Percentiles rank a stretch among this genome's conserved stretches.
These are phyloP conservation scores for Corymbia calophylla DNA, from an alignment of 441 rosid genomes.

Conservation along the genomic window DNA sequence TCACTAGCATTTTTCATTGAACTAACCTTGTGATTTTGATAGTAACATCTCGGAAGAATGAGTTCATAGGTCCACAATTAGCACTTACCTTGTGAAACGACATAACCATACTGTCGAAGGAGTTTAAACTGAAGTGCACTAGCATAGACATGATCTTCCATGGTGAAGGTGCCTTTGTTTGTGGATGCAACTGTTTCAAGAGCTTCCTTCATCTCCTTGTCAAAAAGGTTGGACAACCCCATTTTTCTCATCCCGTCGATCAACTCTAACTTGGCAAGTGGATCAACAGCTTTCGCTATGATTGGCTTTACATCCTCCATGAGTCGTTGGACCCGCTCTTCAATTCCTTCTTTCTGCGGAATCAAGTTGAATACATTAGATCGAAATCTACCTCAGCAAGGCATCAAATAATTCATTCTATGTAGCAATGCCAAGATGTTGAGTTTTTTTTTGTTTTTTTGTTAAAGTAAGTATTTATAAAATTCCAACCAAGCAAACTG, in stretches of 20 bases:
- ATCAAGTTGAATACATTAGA: background rate
- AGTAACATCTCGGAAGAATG: background rate
- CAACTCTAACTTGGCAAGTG: conserved; percentile 20
- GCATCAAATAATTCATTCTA: background rate
- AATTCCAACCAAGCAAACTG: no score
- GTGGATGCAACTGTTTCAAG: conserved; percentile 11
- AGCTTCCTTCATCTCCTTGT: conserved; percentile 16
- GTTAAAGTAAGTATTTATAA: no score
- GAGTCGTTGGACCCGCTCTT: conserved; percentile 5
- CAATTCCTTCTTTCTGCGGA: conserved; percentile 15
- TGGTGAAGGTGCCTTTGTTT: background rate
- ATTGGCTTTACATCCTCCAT: conserved; percentile 8
- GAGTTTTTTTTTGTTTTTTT: no score
- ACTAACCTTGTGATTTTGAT: background rate
- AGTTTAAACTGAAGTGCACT: conserved; percentile 35
- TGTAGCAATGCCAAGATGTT: background rate
- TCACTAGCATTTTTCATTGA: background rate
- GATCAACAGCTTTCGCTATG: background rate
- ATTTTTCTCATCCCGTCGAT: conserved; percentile 28
- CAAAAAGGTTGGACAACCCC: conserved; percentile 24
- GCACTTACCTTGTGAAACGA: conserved; percentile 34
- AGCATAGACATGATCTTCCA: conserved; percentile 9
- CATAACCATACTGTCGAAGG: conserved; percentile 32
- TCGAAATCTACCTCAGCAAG: background rate
- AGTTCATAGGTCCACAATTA: no score